phyloP scores from a whole-genome alignment of 768 basidiomycete genomes.

The Tylopilus intermedius region DNA sequence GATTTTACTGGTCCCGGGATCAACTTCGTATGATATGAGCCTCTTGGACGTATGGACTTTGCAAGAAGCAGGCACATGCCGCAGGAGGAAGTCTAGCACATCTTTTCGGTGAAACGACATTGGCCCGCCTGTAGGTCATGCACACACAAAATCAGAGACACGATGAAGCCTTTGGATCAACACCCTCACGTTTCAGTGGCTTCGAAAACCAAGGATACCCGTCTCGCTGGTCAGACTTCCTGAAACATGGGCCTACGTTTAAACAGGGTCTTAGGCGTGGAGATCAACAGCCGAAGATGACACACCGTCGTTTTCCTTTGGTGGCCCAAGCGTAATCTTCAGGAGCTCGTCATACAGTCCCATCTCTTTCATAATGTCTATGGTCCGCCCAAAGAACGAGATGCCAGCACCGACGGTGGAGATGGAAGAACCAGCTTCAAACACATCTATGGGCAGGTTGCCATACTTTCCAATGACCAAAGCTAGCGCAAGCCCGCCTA shows the following conservation, averaged over 20 bases:
- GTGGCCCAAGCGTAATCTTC: neutral
- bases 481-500: conserved; percentile 25
- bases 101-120: neutral
- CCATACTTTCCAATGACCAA: conserved; percentile 25
- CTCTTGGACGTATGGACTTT: neutral
- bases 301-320: neutral
- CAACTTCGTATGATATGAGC: neutral
- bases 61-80: neutral
- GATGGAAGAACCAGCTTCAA: neutral
- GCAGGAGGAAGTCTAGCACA: neutral
- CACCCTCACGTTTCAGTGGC: neutral
- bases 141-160: neutral
- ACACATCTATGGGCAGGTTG: neutral
- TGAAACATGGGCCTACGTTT: neutral
- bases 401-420: neutral
- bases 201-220: neutral
- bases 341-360: neutral
- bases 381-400: neutral
- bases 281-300: neutral
- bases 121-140: neutral
- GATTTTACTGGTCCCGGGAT: neutral
- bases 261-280: too few species aligned
- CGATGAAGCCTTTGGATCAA: neutral
- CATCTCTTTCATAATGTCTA: neutral
- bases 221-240: neutral